Base-by-base conservation (phyloP, 2,329 filamentous ascomycete genomes). In the Microcera coccophila region DNA sequence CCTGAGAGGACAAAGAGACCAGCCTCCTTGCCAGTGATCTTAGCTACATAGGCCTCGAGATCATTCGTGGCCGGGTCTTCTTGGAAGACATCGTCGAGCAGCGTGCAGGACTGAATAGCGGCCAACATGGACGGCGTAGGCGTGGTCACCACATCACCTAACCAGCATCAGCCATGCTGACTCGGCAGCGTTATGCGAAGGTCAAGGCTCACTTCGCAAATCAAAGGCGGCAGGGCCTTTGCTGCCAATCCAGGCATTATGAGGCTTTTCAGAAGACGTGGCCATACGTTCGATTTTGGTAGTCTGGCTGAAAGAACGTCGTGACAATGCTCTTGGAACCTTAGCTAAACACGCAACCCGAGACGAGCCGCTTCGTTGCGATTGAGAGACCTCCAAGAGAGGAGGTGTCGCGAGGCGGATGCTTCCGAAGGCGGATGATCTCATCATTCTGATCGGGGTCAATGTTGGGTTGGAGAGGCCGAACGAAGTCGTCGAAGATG, bases 1-100 rank as follows among this genome's bases (percentile, higher is more conserved):
- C 91, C 91, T 0, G 87, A 93, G 45, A 94, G 74, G 42, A 95
- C 87, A 41, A 95, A 82, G 4, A 96, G 73, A 0, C 79, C 85
- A 7, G 81, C 81, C 57, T 90, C 84, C 55, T 94, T 90, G 53
- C 81, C 81, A 1, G 87, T 79, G 3, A 94, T 75, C 22, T 75
- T 62, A 15, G 89, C 87, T 34, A 94, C 75, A 62, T 86, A 83
- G 35, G 75, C 68, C 64, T 96, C 87, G 31, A 97, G 79, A 18
- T 78, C 74, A 38, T 77, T 81, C 1, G 91, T 96, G 0, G 85
- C 89, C 1, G 79, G 72, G 58, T 95, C 90, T 66, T 94, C 89
- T 49, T 74, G 70, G 62, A 85, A 87, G 53, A 95, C 88, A 64
- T 95, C 90, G 65, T 96, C 90, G 15, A 85, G 73, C 22, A 95